Base-by-base conservation (phyloP, 2,329 filamentous ascomycete genomes). In the Aureobasidium sp. region DNA sequence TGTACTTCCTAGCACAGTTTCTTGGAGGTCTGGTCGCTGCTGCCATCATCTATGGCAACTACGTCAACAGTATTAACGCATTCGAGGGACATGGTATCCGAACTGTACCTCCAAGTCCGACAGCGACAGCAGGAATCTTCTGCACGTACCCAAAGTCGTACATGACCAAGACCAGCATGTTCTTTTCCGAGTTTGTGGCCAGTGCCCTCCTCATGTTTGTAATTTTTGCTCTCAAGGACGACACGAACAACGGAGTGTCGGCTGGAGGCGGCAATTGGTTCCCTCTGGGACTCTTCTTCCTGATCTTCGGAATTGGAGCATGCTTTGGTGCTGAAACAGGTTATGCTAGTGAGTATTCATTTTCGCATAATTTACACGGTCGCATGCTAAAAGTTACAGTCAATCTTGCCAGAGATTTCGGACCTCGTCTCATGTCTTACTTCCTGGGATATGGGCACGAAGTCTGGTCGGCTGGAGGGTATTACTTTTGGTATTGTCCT, bases 271-370 rank as follows among this genome's bases (percentile, higher is more conserved):
- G 73, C 0, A 81, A 83, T 2, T 74, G 88, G 60, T 84, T 89
- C 66, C 89, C 89, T 0, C 77, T 92, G 4, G 84, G 79, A 2
- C 76, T 91, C 36, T 90, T 91, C 77, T 91, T 91, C 75, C 77
- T 91, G 64, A 87, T 92, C 67, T 91, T 91, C 72, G 90, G 88
- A 8, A 87, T 92, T 29, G 89, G 89, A 29, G 87, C 88, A 27
- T 89, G 87, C 72, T 91, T 91, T 73, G 90, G 90, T 8, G 91
- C 88, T 87, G 87, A 91, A 74, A 92, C 89, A 1, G 89, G 90
- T 66, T 93, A 90, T 74, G 90, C 79, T 1, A 72, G 61, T 64
- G 10, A 56, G 61, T 64, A 73, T 8, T 72, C n/a, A n/a, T n/a
- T n/a, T n/a, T n/a, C n/a, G n/a, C n/a, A n/a, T n/a, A n/a, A n/a